Conservation (phyloP, 306 rosid genomes). For the Malus orientalis region DNA sequence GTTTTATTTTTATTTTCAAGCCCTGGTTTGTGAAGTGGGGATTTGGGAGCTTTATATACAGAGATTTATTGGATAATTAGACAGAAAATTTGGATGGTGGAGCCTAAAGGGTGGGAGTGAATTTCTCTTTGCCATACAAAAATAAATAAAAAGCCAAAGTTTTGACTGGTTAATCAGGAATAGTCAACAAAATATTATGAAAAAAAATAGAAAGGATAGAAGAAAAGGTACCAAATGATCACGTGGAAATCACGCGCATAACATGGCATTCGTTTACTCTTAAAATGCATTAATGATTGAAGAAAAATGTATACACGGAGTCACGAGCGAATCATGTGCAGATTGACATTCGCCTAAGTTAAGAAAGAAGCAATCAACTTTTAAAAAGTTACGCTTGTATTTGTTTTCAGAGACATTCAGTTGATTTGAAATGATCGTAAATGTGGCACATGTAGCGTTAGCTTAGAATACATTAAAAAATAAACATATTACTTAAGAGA, state of each 20-base stretch:
- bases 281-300: too few species aligned
- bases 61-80: neutral
- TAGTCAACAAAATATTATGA: neutral
- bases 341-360: neutral
- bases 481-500: neutral
- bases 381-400: too few species aligned
- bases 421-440: neutral
- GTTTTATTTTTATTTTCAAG: conserved; percentile 13
- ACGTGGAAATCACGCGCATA: too few species aligned
- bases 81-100: neutral
- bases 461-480: neutral
- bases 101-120: conserved; percentile 9
- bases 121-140: neutral
- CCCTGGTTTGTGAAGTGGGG: neutral
- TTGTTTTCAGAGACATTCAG: too few species aligned
- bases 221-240: too few species aligned
- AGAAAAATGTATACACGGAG: neutral
- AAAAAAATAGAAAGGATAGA: too few species aligned
- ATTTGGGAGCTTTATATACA: neutral
- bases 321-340: too few species aligned
- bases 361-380: neutral
- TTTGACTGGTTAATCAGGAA: neutral
- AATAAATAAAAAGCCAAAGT: too few species aligned
- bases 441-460: neutral
- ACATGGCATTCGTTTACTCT: neutral